phyloP scores from a whole-genome alignment of 768 basidiomycete species.

The Antrodiella citrinella region DNA sequence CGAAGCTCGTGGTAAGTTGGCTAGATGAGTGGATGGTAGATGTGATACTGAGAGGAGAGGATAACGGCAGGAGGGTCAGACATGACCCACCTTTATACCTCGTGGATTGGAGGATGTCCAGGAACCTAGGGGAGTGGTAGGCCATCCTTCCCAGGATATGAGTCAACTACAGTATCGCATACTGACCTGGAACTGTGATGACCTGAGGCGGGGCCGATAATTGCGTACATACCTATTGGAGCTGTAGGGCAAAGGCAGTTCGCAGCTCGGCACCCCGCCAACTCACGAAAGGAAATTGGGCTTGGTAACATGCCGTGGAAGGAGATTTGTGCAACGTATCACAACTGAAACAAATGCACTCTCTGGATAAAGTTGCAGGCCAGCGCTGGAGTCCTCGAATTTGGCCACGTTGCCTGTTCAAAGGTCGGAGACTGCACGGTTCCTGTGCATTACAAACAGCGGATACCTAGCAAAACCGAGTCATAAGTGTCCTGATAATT shows the following conservation, averaged over 20 bases:
- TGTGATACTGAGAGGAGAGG: too few species aligned
- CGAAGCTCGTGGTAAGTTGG: too few species aligned
- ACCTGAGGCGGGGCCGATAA: not conserved
- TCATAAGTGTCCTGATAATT: not conserved
- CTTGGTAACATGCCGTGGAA: not conserved
- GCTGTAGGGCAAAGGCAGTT: not conserved
- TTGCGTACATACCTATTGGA: not conserved
- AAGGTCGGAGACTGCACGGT: not conserved
- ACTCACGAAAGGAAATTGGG: not conserved
- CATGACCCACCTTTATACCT: not conserved
- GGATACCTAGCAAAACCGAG: not conserved
- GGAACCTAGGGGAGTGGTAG: not conserved
- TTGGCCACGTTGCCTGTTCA: not conserved
- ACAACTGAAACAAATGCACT: not conserved
- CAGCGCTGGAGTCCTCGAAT: not conserved
- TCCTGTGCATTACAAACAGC: not conserved
- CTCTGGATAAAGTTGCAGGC: not conserved
- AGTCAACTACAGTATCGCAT: not conserved
- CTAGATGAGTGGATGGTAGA: not conserved
- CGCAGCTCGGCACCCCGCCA: not conserved
- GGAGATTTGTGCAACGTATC: not conserved
- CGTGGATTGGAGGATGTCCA: not conserved
- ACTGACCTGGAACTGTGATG: not conserved
- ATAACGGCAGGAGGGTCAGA: not conserved
- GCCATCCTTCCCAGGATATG: not conserved